Base-by-base conservation (phyloP, 1,284 basidiomycete genomes). In the Cutaneotrichosporon cavernicola region DNA sequence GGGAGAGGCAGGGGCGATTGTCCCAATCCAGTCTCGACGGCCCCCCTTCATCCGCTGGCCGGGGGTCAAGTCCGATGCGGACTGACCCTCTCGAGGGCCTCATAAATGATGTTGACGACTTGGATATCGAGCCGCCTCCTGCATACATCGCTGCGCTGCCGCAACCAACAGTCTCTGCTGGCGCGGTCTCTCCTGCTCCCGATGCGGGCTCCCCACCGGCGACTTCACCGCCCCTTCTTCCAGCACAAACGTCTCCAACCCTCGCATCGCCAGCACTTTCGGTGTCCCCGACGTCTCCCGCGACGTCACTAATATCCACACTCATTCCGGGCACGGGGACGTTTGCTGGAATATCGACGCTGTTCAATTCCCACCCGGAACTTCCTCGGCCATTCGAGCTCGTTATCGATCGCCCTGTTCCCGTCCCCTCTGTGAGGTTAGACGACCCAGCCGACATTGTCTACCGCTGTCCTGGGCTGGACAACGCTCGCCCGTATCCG, bases 51-150 rank as follows among this genome's bases (percentile, higher is more conserved):
- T 50, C 49, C 49, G 13, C 22, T 5, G 31, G 8, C 13, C 36
- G 36, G n/a, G 11, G 34, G 11, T 38, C 53, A 22, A 56, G 34
- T 18, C 31, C 51, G 14, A 53, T 53, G 51, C 51, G 34, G 18
- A 43, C 36, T 3, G 55, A 56, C 22, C 55, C 55, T 6, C 38
- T 56, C 22, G 38, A 11, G 21, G 55, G 38, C 13, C 8, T 56
- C 11, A 30, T 56, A 13, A 26, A 4, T 11, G 36, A 56, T 4
- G 9, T 56, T 14, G 22, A 56, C 22, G 55, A 56, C 6, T 18
- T 40, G 38, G 10, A 56, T 21, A 38, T 56, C 9, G 55, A 56
- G 22, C 55, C 55, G 38, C 55, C 55, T 2, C 55, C 55, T 1
- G 22, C 55, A n/a, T 56, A 56, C 55, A 21, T 38, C 8, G 55